Conservation (phyloP, 768 basidiomycete genomes). For the Russula virescens region DNA sequence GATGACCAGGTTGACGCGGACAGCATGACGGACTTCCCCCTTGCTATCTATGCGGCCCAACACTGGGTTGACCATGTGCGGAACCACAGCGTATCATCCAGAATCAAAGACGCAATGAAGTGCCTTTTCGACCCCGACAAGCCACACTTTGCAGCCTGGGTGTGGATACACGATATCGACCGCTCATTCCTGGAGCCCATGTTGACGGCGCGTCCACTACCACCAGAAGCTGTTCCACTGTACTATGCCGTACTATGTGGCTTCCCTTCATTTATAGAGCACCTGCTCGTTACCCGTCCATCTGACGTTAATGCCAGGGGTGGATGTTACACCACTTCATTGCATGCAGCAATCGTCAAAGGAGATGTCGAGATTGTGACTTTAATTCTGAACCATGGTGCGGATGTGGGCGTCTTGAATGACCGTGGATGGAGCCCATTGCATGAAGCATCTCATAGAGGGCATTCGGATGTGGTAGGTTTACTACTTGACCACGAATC, state of each 20-base stretch:
- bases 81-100: background rate
- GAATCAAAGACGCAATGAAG: background rate
- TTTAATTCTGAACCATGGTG: background rate
- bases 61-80: background rate
- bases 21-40: background rate
- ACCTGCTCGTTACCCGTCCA: background rate
- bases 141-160: background rate
- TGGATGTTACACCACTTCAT: background rate
- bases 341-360: background rate
- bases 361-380: background rate
- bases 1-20: background rate
- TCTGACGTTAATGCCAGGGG: background rate
- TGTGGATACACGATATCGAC: background rate
- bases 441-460: background rate
- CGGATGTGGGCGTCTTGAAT: background rate
- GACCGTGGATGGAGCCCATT: background rate
- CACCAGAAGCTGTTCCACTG: background rate
- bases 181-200: background rate
- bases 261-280: background rate
- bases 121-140: background rate
- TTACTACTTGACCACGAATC: background rate
- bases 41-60: background rate
- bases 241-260: background rate
- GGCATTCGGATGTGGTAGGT: background rate
- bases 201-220: background rate